These are phyloP conservation scores for Arthroderma sp. DNA, from an alignment of 2,329 filamentous ascomycete species.

Conservation along the genomic window DNA sequence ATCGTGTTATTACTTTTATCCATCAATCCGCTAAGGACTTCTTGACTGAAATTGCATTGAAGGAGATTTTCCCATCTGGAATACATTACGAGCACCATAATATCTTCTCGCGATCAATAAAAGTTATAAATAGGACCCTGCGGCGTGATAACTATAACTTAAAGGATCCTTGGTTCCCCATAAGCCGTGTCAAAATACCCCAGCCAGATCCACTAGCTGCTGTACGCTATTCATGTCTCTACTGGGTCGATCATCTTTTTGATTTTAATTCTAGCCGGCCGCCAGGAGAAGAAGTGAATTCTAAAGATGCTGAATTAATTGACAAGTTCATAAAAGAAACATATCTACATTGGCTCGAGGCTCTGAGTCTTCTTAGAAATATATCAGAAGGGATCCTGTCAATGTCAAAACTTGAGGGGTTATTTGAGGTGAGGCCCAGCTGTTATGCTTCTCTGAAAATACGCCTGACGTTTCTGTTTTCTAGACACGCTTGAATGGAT, in stretches of 20 bases:
- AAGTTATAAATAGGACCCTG: background rate
- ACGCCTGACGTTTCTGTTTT: background rate
- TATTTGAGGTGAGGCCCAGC: background rate
- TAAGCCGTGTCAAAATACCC: background rate
- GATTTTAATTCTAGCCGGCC: too few species aligned
- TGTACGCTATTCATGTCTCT: background rate
- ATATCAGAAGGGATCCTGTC: slow-evolving; percentile 14
- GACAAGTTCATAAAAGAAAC: background rate
- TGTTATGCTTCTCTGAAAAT: background rate
- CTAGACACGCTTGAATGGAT: background rate
- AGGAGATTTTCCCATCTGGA: background rate
- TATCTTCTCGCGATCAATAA: background rate
- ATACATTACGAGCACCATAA: background rate
- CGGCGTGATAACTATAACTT: background rate
- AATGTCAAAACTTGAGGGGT: background rate
- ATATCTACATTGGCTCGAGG: slow-evolving; percentile 5
- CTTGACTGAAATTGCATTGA: slow-evolving; percentile 1
- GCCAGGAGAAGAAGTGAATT: too few species aligned
- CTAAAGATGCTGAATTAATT: too few species aligned
- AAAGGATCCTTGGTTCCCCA: background rate
- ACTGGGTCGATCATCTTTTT: background rate
- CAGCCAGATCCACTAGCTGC: background rate
- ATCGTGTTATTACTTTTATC: slow-evolving; percentile 13
- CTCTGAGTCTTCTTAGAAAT: slow-evolving; percentile 14
- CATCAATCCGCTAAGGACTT: slow-evolving; percentile 21